Evolutionary conservation across 495 filamentous ascomycete species (phyloP).

Genomic region (Neurospora hispaniola): DNA sequence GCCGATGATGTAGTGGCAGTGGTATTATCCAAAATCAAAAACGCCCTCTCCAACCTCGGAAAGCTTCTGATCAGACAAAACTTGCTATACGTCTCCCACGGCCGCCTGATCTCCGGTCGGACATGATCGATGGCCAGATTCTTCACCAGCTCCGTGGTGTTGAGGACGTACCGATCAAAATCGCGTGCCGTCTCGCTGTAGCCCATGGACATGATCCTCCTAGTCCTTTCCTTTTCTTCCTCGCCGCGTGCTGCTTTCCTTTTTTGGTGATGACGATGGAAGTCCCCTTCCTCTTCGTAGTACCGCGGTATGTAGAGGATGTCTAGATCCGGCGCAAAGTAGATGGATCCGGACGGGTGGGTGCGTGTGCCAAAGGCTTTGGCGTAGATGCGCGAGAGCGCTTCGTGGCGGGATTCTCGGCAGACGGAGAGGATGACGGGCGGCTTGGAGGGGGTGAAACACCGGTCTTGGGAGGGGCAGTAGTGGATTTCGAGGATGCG

Average conservation of each 20-base stretch:
- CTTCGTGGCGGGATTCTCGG: conserved; percentile 36
- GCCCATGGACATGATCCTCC: conserved; percentile 22
- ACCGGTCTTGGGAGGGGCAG: conserved; percentile 19
- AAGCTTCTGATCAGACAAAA: conserved; percentile 35
- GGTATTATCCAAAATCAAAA: conserved; percentile 22
- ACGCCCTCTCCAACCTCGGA: conserved; percentile 27
- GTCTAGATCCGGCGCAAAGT: conserved; percentile 36
- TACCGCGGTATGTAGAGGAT: conserved; percentile 39
- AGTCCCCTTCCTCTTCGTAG: conserved; percentile 7
- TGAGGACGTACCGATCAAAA: conserved; percentile 22
- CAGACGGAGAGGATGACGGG: conserved; percentile 32
- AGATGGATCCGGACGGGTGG: conserved; percentile 21
- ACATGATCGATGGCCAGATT: conserved; percentile 41
- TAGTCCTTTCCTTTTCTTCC: neutral
- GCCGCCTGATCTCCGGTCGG: conserved; percentile 31
- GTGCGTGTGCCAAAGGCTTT: conserved; percentile 30
- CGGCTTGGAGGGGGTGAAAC: conserved; percentile 26
- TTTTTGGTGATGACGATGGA: neutral
- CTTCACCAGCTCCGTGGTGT: conserved; percentile 16
- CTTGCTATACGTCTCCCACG: conserved; percentile 46
- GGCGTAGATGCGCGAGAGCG: conserved; percentile 25
- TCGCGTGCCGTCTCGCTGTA: conserved; percentile 36
- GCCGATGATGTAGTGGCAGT: neutral
- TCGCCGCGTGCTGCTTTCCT: no score
- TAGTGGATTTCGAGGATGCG: conserved; percentile 35